phyloP scores from a whole-genome alignment of 768 basidiomycete species.

The Amanita pseudoporphyria region DNA sequence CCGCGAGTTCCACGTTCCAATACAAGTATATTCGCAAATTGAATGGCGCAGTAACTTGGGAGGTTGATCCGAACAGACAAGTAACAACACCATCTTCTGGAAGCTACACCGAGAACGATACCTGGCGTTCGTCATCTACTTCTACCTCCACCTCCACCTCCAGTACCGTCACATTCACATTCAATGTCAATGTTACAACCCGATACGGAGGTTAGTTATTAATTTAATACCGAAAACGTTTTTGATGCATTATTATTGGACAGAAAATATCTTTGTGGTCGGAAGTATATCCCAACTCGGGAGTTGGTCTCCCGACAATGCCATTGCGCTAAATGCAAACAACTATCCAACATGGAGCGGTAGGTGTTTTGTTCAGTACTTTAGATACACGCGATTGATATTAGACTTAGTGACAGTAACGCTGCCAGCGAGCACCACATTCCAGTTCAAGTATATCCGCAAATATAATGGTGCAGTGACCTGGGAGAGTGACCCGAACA shows the following conservation, averaged over 20 bases:
- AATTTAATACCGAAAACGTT: too few species aligned
- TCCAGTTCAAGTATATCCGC: slow-evolving; percentile 69
- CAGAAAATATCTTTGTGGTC: slow-evolving; percentile 63
- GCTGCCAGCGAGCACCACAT: slow-evolving; percentile 38
- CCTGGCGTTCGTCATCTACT: slow-evolving; percentile 21
- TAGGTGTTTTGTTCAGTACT: slow-evolving; percentile 25
- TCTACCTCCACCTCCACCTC: slow-evolving; percentile 12
- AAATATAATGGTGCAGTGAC: slow-evolving; percentile 44
- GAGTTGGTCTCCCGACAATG: slow-evolving; percentile 52
- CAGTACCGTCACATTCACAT: slow-evolving; percentile 41
- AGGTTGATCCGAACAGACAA: slow-evolving; percentile 50
- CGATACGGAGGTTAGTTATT: slow-evolving; percentile 41
- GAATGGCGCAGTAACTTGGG: slow-evolving; percentile 56
- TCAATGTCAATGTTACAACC: slow-evolving; percentile 56
- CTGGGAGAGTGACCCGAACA: slow-evolving; percentile 66
- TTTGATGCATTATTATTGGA: background rate
- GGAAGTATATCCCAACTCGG: slow-evolving; percentile 46
- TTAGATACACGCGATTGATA: background rate
- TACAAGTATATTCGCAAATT: slow-evolving; percentile 65
- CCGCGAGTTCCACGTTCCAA: slow-evolving; percentile 41
- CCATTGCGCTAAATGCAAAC: slow-evolving; percentile 43
- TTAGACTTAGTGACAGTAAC: slow-evolving; percentile 44
- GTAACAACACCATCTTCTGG: slow-evolving; percentile 40
- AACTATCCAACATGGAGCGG: slow-evolving; percentile 64
- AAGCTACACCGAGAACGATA: slow-evolving; percentile 24